A percentile compares a stretch with the other conserved stretches of the same genome.
phyloP scores from a whole-genome alignment of 75 land plant species.

The Gnetum montanum region DNA sequence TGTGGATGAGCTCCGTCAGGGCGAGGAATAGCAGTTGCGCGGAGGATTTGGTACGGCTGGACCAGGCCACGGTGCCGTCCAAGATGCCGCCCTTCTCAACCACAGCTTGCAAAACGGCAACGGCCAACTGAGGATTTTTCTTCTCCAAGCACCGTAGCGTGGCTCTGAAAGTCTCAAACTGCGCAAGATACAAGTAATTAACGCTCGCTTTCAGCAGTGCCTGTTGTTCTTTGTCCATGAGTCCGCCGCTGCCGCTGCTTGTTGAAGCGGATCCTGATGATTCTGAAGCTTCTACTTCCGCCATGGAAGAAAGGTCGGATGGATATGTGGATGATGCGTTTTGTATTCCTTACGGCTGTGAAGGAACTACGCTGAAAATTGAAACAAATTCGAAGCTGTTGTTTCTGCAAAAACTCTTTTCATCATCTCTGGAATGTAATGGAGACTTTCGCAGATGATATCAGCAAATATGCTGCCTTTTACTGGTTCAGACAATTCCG shows the following conservation, averaged over 20 bases:
- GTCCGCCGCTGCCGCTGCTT: background rate
- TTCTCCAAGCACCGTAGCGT: slow-evolving; percentile 36
- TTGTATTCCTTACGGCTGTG: too few relatives aligned
- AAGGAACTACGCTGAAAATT: too few relatives aligned
- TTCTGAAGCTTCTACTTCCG: too few relatives aligned
- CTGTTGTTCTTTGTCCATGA: slow-evolving; percentile 53
- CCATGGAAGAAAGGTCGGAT: too few relatives aligned
- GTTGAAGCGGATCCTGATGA: too few relatives aligned
- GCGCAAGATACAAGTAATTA: slow-evolving; percentile 76
- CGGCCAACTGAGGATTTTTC: slow-evolving; percentile 44
- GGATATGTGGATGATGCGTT: too few relatives aligned
- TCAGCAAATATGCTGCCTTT: too few relatives aligned
- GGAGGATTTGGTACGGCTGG: slow-evolving; percentile 50
- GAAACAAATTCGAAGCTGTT: too few relatives aligned
- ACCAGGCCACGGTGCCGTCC: slow-evolving; percentile 48
- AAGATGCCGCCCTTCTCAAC: slow-evolving; percentile 43
- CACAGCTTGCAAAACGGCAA: slow-evolving; percentile 48
- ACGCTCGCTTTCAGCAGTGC: slow-evolving; percentile 55
- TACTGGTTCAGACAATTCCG: too few relatives aligned
- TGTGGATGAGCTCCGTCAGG: slow-evolving; percentile 47
- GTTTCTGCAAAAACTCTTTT: too few relatives aligned
- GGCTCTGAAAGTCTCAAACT: slow-evolving; percentile 87
- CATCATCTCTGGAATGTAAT: too few relatives aligned
- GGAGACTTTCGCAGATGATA: too few relatives aligned
- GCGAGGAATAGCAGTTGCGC: slow-evolving; percentile 65